Evolutionary conservation across 2,329 filamentous ascomycete genomes (phyloP).

Genomic region (Fusarium tupiense): DNA sequence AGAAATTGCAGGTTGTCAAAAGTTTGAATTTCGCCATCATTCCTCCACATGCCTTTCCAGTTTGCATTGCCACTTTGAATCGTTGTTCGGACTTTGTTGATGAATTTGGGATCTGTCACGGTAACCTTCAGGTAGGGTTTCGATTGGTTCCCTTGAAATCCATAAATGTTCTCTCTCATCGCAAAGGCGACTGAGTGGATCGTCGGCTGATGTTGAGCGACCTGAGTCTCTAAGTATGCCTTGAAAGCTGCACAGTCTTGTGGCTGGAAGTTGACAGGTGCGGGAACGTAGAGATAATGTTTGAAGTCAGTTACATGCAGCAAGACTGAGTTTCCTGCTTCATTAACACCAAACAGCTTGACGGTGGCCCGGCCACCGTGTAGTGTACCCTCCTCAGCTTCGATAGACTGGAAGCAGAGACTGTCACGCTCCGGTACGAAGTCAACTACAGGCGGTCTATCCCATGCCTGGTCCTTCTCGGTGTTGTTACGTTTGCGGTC

Average conservation of each 20-base stretch:
- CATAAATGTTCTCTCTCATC: slow-evolving; percentile 90
- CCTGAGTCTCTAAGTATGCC: slow-evolving; percentile 79
- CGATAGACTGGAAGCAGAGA: slow-evolving; percentile 95
- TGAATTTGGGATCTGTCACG: slow-evolving; percentile 87
- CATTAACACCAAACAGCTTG: slow-evolving; percentile 92
- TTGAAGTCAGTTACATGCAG: slow-evolving; percentile 95
- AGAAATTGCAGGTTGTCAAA: slow-evolving; percentile 98
- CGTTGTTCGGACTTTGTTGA: slow-evolving; percentile 76
- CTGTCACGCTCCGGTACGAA: slow-evolving; percentile 69
- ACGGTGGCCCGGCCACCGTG: slow-evolving; percentile 80
- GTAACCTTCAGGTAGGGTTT: slow-evolving; percentile 94
- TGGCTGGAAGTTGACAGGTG: slow-evolving; percentile 81
- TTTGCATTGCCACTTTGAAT: slow-evolving; percentile 84
- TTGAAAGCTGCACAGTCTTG: slow-evolving; percentile 83
- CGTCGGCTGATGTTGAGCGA: slow-evolving; percentile 76
- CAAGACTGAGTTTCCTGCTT: slow-evolving; percentile 86
- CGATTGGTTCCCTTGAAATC: slow-evolving; percentile 92
- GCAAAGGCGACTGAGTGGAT: slow-evolving; percentile 86
- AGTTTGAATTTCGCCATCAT: slow-evolving; percentile 77
- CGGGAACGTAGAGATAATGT: slow-evolving; percentile 94
- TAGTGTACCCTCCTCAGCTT: slow-evolving; percentile 88
- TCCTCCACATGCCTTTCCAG: slow-evolving; percentile 90
- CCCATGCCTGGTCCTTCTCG: slow-evolving; percentile 95
- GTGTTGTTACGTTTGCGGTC: slow-evolving; percentile 86
- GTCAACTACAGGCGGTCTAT: slow-evolving; percentile 64